Conservation (phyloP, 1,139 yeast species). For the Hyphopichia burtonii region DNA sequence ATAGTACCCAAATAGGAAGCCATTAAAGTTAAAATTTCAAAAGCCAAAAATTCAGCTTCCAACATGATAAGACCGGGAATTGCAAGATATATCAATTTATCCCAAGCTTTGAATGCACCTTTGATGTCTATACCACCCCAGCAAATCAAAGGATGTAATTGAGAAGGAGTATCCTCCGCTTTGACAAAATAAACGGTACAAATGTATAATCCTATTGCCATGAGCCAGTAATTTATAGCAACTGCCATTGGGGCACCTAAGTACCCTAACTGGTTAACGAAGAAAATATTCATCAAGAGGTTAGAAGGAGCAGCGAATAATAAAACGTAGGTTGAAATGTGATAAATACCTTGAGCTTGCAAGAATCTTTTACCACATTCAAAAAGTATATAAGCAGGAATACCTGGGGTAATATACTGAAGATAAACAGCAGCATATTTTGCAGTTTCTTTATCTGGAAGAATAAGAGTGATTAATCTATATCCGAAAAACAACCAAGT, state of each 20-base stretch:
- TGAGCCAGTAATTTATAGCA: slow-evolving; percentile 54
- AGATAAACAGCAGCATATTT: slow-evolving; percentile 51
- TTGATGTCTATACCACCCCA: slow-evolving; percentile 33
- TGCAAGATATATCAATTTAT: slow-evolving; percentile 45
- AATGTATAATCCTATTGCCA: slow-evolving; percentile 47
- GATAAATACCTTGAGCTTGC: slow-evolving; percentile 55
- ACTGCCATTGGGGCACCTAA: slow-evolving; percentile 62
- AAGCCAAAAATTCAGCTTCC: slow-evolving; percentile 59
- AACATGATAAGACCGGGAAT: slow-evolving; percentile 60
- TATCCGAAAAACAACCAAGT: slow-evolving; percentile 51
- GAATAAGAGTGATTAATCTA: slow-evolving; percentile 31
- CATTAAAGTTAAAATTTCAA: slow-evolving; percentile 54
- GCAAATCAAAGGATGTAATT: slow-evolving; percentile 43
- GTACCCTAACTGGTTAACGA: slow-evolving; percentile 44
- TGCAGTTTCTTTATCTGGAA: slow-evolving; percentile 52
- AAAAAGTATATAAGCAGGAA: slow-evolving; percentile 54
- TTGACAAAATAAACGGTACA: slow-evolving; percentile 39
- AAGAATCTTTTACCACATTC: slow-evolving; percentile 55
- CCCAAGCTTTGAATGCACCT: slow-evolving; percentile 47
- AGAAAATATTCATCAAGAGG: slow-evolving; percentile 45
- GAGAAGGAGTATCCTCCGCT: slow-evolving; percentile 40
- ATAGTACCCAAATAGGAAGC: slow-evolving; percentile 57
- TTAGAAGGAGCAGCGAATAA: slow-evolving; percentile 55
- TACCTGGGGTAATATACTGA: slow-evolving; percentile 50
- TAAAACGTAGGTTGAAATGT: slow-evolving; percentile 50